Percentiles rank a stretch among this genome's conserved stretches.
phyloP scores from a whole-genome alignment of 2,329 filamentous ascomycete genomes.

The Pseudogymnoascus verrucosus region DNA sequence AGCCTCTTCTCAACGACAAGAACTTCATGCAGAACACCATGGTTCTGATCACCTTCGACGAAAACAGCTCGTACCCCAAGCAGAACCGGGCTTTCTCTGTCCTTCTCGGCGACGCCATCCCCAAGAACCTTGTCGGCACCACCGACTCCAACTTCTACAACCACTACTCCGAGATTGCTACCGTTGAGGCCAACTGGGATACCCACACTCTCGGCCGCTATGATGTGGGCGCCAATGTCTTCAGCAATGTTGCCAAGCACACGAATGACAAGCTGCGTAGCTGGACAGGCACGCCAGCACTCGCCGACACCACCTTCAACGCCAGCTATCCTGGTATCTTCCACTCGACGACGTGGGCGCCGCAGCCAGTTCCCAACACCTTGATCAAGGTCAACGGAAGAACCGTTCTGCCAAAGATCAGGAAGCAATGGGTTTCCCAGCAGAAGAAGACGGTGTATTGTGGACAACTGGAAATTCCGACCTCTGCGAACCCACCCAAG shows the following conservation, averaged over 20 bases:
- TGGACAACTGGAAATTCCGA: background rate
- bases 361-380: constrained; percentile 29
- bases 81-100: constrained; percentile 64
- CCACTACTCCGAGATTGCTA: constrained; percentile 63
- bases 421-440: constrained; percentile 21
- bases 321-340: constrained; percentile 37
- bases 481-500: background rate
- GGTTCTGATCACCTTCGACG: constrained; percentile 71
- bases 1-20: constrained; percentile 58
- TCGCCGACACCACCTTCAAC: constrained; percentile 36
- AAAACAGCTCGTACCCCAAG: constrained; percentile 60
- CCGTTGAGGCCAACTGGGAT: constrained; percentile 61
- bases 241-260: constrained; percentile 48
- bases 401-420: constrained; percentile 25
- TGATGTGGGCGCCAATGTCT: constrained; percentile 68
- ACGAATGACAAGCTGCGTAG: constrained; percentile 44
- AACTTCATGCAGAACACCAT: constrained; percentile 71
- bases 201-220: constrained; percentile 62
- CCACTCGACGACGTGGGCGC: constrained; percentile 23
- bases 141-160: constrained; percentile 63
- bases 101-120: constrained; percentile 68
- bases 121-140: constrained; percentile 54
- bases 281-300: constrained; percentile 18
- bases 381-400: constrained; percentile 22
- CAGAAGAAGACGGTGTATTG: constrained; percentile 19